Base-by-base conservation (phyloP, 2,329 filamentous ascomycete species). In the Aureobasidium sp. region DNA sequence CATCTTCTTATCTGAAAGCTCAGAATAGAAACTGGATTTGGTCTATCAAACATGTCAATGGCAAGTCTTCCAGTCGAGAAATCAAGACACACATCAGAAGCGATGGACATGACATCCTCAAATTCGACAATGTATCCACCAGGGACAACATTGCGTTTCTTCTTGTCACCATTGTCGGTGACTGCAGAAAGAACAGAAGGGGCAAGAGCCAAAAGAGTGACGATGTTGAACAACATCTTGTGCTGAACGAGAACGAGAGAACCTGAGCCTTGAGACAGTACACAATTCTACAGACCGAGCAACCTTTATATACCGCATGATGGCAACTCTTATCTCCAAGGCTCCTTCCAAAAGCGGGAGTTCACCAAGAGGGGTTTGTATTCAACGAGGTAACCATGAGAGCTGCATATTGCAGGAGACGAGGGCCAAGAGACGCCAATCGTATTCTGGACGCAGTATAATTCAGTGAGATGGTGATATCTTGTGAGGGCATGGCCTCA, bases 41-140 rank as follows among this genome's bases (percentile, higher is more conserved):
- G 43, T 45, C 38, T 57, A 25, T 54, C 5, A 9, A n/a, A 23
- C n/a, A 42, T 57, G 40, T 57, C 19, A 57, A 46, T 46, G 31
- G 40, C 8, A 45, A 37, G 40, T n/a, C 15, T 57, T 15, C 10
- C 25, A 23, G 7, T 13, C 6, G 9, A 27, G 10, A 17, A 6
- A 3, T 31, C 11, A n/a, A 38, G 8, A 57, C 53, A 45, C 23
- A 57, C 55, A 17, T 58, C 35, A 19, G 55, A 58, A 40, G 55
- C 55, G 9, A 40, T 29, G 2, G 42, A 63, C 62, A 50, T 57
- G 45, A 37, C 40, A 57, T 66, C 60, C 3, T 63, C 62, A 19
- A 65, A 63, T 37, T 66, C 64, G 38, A 66, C 64, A 45, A 66
- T 66, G 51, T 66, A 66, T 29, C 63, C 64, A 19, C 64, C 64